Conservation (phyloP, 208 protist species). For the Trypanosoma lewisi region DNA sequence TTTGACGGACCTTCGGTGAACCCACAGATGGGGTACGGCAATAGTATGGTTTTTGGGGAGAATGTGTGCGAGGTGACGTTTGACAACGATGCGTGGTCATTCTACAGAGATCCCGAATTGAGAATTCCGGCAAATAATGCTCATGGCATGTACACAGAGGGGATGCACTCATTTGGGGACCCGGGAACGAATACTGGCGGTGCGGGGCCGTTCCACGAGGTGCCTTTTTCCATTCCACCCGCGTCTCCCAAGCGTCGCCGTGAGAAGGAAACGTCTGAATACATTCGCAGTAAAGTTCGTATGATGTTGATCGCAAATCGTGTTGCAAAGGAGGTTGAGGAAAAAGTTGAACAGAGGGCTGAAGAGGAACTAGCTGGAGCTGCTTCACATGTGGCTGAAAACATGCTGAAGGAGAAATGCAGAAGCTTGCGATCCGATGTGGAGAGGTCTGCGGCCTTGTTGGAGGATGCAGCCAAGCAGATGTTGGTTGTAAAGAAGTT, state of each 20-base stretch:
- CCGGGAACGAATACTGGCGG: not conserved
- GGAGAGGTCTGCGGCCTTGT: conserved; percentile 26
- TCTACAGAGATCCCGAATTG: not conserved
- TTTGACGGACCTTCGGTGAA: too few species aligned
- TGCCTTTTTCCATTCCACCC: not conserved
- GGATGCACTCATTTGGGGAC: not conserved
- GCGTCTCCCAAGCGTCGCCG: not conserved
- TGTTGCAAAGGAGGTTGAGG: conserved; percentile 10
- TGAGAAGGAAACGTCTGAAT: conserved; percentile 7
- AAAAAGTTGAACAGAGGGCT: not conserved
- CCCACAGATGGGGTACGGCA: too few species aligned
- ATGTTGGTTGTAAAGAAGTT: conserved; percentile 30
- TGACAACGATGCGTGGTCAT: not conserved
- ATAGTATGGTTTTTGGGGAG: conserved; percentile 16
- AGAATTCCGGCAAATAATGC: not conserved
- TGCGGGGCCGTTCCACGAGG: not conserved
- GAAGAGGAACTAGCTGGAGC: conserved; percentile 1
- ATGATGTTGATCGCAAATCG: conserved; percentile 37
- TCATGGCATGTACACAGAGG: not conserved
- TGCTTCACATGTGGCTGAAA: not conserved
- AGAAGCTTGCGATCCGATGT: conserved; percentile 20
- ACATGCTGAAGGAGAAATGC: not conserved
- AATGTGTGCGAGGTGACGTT: conserved; percentile 12
- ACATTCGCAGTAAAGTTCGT: conserved; percentile 37
- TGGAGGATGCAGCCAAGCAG: conserved; percentile 39